Evolutionary conservation across 108 stramenopile species (phyloP), one percentile per base, ranked within the genome.

Genomic region (Mediolabrus comicus): DNA sequence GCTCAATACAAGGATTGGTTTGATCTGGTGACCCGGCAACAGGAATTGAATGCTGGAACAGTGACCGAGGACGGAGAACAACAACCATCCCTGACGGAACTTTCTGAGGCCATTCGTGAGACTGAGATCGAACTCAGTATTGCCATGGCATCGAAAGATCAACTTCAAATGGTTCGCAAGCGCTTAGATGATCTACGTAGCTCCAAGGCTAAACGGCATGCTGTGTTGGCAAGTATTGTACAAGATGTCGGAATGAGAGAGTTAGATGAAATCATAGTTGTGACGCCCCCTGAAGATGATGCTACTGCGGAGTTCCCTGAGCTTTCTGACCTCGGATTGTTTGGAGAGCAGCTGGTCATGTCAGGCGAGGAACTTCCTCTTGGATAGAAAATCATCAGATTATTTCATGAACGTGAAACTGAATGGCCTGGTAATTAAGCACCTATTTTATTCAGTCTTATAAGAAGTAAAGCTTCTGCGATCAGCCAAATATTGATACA

Each of bases 81-180:
- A 7, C 46, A 38, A 56, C 53, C 59, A 30, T 63, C 70, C 56
- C 55, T 85, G 39, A 49, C 74, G 16, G 72, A 75, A 35, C 67
- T 95, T 14, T 82, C 85, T 3, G 87, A 86, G 60, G 43, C 57
- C 36, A 82, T 95, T 58, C 88, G 87, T 8, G 60, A 81, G 24
- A 86, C 88, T 3, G 94, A 95, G 71, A 92, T 92, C 70, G 84
- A 89, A 71, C 72, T 84, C 14, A 85, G 88, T 58, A 75, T 95
- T 19, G 83, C 91, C 5, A 82, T 75, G 81, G 84, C 94, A 9
- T 74, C 78, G 1, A 72, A 80, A 38, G 53, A 82, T 63, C 77
- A 84, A 13, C 61, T 95, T 22, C 62, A 75, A 27, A 55, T 78
- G 25, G 90, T 90, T 9, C 71, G 75, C 26, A 69, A 89, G 36